Evolutionary conservation across 257 asterid genomes (phyloP).

Genomic region (Verbena officinalis): DNA sequence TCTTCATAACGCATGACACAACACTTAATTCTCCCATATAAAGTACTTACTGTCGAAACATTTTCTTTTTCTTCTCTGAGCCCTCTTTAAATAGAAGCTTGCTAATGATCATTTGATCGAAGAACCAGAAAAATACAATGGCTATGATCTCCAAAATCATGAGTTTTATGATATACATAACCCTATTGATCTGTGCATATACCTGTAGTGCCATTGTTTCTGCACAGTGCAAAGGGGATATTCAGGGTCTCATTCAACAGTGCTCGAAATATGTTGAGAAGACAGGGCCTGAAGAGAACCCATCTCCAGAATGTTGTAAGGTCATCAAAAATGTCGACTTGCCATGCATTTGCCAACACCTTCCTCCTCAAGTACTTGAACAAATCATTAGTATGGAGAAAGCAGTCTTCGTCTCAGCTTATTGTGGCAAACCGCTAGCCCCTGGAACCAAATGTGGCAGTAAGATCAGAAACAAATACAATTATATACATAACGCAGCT

Average conservation of each 20-base stretch:
- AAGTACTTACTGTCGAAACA: background rate
- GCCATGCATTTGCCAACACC: constrained; percentile 50
- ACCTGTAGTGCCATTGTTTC: constrained; percentile 25
- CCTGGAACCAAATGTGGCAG: constrained; percentile 70
- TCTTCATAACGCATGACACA: background rate
- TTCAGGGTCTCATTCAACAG: constrained; percentile 52
- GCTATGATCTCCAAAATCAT: constrained; percentile 20
- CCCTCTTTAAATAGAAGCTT: constrained; percentile 1
- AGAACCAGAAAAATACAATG: constrained; percentile 28
- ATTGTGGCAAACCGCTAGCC: constrained; percentile 55
- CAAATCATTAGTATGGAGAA: constrained; percentile 63
- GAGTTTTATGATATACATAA: constrained; percentile 17
- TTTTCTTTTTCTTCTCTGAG: background rate
- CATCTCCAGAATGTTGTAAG: constrained; percentile 55
- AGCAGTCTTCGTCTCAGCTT: constrained; percentile 47
- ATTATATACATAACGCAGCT: background rate
- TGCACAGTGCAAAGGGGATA: constrained; percentile 65
- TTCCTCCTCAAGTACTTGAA: constrained; percentile 45
- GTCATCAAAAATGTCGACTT: constrained; percentile 48
- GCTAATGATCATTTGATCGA: background rate
- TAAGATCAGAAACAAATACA: constrained; percentile 18
- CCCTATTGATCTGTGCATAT: constrained; percentile 25
- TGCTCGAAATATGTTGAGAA: constrained; percentile 58
- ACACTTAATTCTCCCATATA: background rate
- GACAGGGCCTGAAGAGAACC: constrained; percentile 43